Conservation (phyloP, 2,329 filamentous ascomycete genomes). For the Parasarocladium wereldwijsianum region DNA sequence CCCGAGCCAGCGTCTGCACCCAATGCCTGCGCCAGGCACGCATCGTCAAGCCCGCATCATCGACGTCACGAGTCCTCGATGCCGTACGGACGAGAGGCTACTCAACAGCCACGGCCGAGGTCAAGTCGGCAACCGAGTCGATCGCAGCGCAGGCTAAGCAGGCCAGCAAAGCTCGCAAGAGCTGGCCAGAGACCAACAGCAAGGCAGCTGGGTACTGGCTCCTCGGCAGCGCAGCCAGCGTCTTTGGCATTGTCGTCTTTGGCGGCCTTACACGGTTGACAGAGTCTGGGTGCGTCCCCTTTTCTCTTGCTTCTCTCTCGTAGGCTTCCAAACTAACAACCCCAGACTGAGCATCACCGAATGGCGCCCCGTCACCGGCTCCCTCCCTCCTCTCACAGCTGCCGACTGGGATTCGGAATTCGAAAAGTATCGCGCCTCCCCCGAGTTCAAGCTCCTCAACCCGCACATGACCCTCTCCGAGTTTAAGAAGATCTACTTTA, state of each 20-base stretch:
- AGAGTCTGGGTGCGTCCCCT: constrained; percentile 65
- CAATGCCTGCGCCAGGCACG: constrained; percentile 27
- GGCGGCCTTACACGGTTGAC: constrained; percentile 87
- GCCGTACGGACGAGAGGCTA: constrained; percentile 23
- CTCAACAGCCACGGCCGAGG: constrained; percentile 17
- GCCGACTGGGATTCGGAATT: constrained; percentile 90
- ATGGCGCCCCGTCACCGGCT: constrained; percentile 94
- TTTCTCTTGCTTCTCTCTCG: not conserved
- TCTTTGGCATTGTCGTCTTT: constrained; percentile 94
- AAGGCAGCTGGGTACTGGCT: constrained; percentile 85
- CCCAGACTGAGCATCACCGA: constrained; percentile 87
- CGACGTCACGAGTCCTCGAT: constrained; percentile 24
- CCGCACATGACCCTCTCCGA: constrained; percentile 83
- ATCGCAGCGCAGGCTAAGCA: constrained; percentile 16
- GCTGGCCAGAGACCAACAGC: constrained; percentile 47
- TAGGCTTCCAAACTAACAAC: constrained; percentile 1
- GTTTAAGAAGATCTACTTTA: constrained; percentile 98
- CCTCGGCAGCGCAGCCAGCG: constrained; percentile 75
- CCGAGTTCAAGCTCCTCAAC: constrained; percentile 86
- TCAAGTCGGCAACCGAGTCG: constrained; percentile 12
- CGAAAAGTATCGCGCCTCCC: constrained; percentile 77
- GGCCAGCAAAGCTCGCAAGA: constrained; percentile 8
- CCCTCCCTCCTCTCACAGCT: constrained; percentile 63
- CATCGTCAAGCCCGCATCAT: constrained; percentile 12
- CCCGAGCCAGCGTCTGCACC: constrained; percentile 29